Base-by-base conservation (phyloP, 495 filamentous ascomycete genomes). In the Aspergillus panamensis region DNA sequence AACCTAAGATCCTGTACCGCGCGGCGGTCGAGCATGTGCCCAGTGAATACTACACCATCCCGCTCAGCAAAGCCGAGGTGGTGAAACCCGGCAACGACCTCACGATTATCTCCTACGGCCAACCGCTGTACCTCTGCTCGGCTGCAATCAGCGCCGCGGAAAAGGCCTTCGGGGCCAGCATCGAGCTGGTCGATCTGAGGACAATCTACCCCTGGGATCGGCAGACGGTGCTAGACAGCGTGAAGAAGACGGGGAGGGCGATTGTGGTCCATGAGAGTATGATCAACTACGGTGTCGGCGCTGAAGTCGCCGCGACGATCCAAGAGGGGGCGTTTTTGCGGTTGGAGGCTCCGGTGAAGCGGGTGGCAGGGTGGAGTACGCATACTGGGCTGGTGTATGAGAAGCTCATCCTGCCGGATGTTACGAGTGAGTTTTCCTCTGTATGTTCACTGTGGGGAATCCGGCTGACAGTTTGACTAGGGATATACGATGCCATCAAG, bases 151-250 rank as follows among this genome's bases (percentile, higher is more conserved):
- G 84, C 33, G 85, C 86, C 30, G 88, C 88, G 16, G 93, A 97
- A 73, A 85, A 87, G 67, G 87, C 90, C 42, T 73, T 96, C 6
- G 90, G 87, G 13, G 81, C 95, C 13, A 86, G 79, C 20, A 82
- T 91, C 33, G 95, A 98, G 77, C 76, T 98, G 45, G 92, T 98
- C 49, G 94, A 98, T 71, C 70, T 98, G 44, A 79, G 94, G 40
- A 96, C 93, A 0, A 80, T 98, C 35, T 96, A 96, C 69, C 94
- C 94, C 0, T 98, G 94, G 94, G 94, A 98, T 72, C 86, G 91
- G 65, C 78, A 88, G 64, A 88, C 87, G 1, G 82, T 98, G 3
- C 70, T 95, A 47, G 77, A 87, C 33, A 96, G 92, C 62, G 94
- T 97, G 7, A 78, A 79, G 62, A 97, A 94, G 75, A 98, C 94